These are phyloP conservation scores for Botrytis byssoidea DNA, from an alignment of 2,329 filamentous ascomycete species.

Conservation along the genomic window DNA sequence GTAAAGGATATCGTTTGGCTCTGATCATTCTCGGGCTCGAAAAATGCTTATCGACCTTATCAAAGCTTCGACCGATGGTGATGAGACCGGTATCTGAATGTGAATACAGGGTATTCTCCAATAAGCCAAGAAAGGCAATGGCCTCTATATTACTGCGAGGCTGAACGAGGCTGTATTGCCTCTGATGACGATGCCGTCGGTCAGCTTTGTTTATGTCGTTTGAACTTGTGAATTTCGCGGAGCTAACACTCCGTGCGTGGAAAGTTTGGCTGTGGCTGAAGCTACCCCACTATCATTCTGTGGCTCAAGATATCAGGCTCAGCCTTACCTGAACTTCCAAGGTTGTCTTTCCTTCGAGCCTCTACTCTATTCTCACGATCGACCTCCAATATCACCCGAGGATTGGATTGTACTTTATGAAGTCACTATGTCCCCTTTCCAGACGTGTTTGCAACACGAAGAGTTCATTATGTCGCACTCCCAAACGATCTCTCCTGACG, in stretches of 20 bases:
- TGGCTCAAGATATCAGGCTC: not conserved
- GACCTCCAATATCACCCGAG: not conserved
- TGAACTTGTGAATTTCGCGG: not conserved
- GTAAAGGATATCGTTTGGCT: not conserved
- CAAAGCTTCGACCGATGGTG: not conserved
- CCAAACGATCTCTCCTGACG: conserved; percentile 47
- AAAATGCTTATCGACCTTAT: not conserved
- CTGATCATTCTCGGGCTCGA: not conserved
- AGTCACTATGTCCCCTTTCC: conserved; percentile 31
- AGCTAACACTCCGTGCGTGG: not conserved
- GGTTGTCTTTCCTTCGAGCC: not conserved
- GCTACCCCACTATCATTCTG: not conserved
- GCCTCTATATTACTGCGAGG: not conserved
- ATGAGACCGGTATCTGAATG: too few relatives aligned
- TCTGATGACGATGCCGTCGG: not conserved
- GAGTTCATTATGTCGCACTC: not conserved
- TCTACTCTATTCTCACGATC: not conserved
- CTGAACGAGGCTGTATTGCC: not conserved
- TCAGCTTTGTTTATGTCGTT: not conserved
- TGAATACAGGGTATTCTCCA: not conserved
- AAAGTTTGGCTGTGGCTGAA: not conserved
- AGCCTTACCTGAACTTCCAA: not conserved
- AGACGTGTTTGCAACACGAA: conserved; percentile 26
- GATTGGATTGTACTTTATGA: conserved; percentile 35
- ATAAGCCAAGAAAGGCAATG: not conserved